phyloP scores from a whole-genome alignment of 768 basidiomycete genomes.

The Trametes elegans region DNA sequence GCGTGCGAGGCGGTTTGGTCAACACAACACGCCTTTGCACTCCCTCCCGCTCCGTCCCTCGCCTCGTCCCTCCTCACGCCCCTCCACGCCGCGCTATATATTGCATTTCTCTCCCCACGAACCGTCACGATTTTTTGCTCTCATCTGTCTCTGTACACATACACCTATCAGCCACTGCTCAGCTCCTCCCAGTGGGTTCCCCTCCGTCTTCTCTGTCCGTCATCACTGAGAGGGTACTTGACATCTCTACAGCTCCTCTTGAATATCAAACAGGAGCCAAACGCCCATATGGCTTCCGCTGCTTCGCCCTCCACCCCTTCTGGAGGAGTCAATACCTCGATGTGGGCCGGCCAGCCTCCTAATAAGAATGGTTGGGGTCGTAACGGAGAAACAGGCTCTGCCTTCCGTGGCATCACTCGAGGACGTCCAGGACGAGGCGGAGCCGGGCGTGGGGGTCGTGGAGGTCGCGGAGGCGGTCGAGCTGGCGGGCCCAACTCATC shows the following conservation, averaged over 20 bases:
- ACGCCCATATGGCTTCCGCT: conserved; percentile 23
- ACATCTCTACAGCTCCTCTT: neutral
- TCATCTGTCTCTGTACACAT: neutral
- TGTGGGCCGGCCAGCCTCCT: conserved; percentile 25
- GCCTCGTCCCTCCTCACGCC: conserved; percentile 10
- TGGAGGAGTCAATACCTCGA: conserved; percentile 21
- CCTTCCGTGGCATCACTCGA: conserved; percentile 23
- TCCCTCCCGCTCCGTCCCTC: too few relatives aligned
- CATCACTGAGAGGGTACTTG: conserved; percentile 4
- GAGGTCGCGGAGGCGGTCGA: conserved; percentile 31
- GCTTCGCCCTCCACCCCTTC: conserved; percentile 19
- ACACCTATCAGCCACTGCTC: neutral
- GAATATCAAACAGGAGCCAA: neutral
- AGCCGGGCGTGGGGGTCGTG: conserved; percentile 33
- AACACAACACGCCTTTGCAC: conserved; percentile 12
- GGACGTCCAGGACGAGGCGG: conserved; percentile 25
- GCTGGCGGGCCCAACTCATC: conserved; percentile 26
- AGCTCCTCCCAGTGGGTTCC: conserved; percentile 7
- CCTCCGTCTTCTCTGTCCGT: neutral
- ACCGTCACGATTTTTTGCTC: neutral
- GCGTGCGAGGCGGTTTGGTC: conserved; percentile 9
- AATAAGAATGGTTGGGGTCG: conserved; percentile 21
- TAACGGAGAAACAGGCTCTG: conserved; percentile 24
- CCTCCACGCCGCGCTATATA: conserved; percentile 8
- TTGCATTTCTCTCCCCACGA: neutral